A percentile compares a stretch with the other conserved stretches of the same genome.
phyloP scores from a whole-genome alignment of 768 basidiomycete species.

The Leucosporidium scottii region DNA sequence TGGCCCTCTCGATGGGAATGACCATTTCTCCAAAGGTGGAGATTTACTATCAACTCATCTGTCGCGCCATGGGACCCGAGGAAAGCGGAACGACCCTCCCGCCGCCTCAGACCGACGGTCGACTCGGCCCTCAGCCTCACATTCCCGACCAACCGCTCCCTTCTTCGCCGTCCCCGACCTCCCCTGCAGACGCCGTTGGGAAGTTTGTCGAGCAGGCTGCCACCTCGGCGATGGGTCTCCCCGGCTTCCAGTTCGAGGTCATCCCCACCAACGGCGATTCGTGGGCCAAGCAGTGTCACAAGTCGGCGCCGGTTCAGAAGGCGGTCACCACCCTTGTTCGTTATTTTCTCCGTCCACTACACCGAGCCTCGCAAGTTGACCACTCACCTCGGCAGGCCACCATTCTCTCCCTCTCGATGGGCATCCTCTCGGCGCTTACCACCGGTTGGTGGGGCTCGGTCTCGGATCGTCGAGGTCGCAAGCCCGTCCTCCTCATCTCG shows the following conservation, averaged over 20 bases:
- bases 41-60: constrained; percentile 4
- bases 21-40: not conserved
- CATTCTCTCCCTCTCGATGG: constrained; percentile 41
- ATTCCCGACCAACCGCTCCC: not conserved
- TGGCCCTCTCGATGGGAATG: constrained; percentile 26
- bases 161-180: not conserved
- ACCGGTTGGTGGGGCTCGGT: constrained; percentile 45
- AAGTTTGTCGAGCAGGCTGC: not conserved
- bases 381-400: not conserved
- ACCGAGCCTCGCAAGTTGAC: too few species aligned
- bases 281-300: constrained; percentile 18
- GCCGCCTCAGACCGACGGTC: not conserved
- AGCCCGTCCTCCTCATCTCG: constrained; percentile 41
- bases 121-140: not conserved
- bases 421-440: constrained; percentile 42
- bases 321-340: constrained; percentile 7
- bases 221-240: too few species aligned
- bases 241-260: not conserved
- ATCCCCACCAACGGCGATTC: not conserved
- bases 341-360: too few species aligned
- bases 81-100: too few species aligned
- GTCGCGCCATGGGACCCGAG: constrained; percentile 6
- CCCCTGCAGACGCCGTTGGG: not conserved
- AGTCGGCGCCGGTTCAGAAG: constrained; percentile 3
- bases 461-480: constrained; percentile 42